Evolutionary conservation across 2,329 filamentous ascomycete genomes (phyloP).

Genomic region (Fusarium torreyae): DNA sequence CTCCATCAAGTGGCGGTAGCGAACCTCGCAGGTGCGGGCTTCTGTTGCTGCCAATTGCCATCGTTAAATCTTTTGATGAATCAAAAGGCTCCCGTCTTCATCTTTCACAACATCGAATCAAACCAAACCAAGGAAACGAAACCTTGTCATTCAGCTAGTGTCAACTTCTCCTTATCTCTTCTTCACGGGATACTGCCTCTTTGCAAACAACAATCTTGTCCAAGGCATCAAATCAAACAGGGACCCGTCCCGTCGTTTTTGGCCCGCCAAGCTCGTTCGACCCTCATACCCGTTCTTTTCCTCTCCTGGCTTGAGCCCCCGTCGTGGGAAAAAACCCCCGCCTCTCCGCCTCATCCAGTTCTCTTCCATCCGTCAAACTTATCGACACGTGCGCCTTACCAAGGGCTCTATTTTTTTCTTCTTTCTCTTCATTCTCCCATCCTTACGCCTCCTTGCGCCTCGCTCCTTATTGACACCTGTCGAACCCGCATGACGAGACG

Average conservation of each 20-base stretch:
- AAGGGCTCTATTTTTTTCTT: constrained; percentile 44
- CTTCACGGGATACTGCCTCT: constrained; percentile 26
- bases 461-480: constrained; percentile 45
- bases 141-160: constrained; percentile 13
- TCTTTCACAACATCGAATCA: constrained; percentile 17
- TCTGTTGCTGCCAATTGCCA: constrained; percentile 21
- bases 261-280: constrained; percentile 44
- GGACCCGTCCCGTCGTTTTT: constrained; percentile 35
- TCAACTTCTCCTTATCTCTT: constrained; percentile 21
- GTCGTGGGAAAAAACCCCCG: constrained; percentile 49
- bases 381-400: constrained; percentile 52
- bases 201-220: constrained; percentile 29
- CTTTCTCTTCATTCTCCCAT: constrained; percentile 29
- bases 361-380: constrained; percentile 49
- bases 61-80: constrained; percentile 8
- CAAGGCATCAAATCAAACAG: constrained; percentile 33
- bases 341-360: constrained; percentile 50
- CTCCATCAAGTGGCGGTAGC: constrained; percentile 38
- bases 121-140: constrained; percentile 11
- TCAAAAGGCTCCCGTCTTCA: constrained; percentile 19
- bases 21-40: constrained; percentile 19
- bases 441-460: constrained; percentile 29
- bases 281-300: constrained; percentile 48
- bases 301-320: constrained; percentile 43
- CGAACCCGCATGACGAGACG: constrained; percentile 58